Evolutionary conservation across 2,329 filamentous ascomycete genomes (phyloP).

Genomic region (Cercospora sp.): DNA sequence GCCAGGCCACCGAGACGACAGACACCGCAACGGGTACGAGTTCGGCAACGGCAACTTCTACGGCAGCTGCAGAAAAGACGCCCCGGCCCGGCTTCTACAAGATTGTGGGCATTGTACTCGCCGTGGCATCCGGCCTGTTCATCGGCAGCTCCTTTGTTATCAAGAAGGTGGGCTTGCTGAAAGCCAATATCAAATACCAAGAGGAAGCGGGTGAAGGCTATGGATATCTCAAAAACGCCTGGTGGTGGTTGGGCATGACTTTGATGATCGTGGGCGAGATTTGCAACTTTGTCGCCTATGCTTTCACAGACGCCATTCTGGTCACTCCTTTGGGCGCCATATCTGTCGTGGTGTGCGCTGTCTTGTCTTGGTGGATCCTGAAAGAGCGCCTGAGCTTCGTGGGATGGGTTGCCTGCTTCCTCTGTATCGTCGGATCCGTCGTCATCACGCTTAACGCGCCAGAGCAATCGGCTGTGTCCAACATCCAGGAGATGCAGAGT

Average conservation of each 20-base stretch:
- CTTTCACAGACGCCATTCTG: conserved; percentile 93
- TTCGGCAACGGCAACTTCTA: conserved; percentile 30
- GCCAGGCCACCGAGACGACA: conserved; percentile 41
- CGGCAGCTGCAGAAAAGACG: conserved; percentile 22
- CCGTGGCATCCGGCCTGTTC: conserved; percentile 83
- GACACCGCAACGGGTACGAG: conserved; percentile 25
- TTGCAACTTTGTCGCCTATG: conserved; percentile 96
- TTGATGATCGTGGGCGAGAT: conserved; percentile 96
- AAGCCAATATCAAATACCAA: conserved; percentile 93
- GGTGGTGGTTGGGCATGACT: conserved; percentile 95
- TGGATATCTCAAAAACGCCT: conserved; percentile 91
- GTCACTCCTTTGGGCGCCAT: conserved; percentile 90
- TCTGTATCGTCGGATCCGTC: conserved; percentile 89
- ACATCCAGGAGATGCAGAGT: conserved; percentile 88
- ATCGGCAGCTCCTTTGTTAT: conserved; percentile 94
- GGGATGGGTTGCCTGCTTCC: conserved; percentile 92
- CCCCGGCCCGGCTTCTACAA: conserved; percentile 68
- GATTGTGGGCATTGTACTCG: conserved; percentile 79
- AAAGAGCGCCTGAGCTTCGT: conserved; percentile 95
- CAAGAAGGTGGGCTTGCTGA: conserved; percentile 89
- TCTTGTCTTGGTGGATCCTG: conserved; percentile 89
- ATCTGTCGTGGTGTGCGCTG: conserved; percentile 86
- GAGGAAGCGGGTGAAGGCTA: conserved; percentile 95
- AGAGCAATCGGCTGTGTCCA: conserved; percentile 75
- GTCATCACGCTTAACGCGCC: conserved; percentile 95